Conservation (phyloP, 2,329 filamentous ascomycete species). For the Alternaria sp. region DNA sequence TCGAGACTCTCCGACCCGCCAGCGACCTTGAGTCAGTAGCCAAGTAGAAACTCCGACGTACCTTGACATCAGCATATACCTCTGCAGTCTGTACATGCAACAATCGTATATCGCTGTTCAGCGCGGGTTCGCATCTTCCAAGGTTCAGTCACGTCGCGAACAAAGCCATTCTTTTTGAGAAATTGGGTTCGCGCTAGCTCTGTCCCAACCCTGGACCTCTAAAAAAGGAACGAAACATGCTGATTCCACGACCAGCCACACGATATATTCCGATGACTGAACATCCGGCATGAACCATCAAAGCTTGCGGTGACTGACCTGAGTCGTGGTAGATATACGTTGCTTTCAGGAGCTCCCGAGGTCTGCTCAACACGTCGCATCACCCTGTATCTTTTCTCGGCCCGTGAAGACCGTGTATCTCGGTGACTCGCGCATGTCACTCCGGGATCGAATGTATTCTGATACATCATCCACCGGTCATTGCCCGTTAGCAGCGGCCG, state of each 20-base stretch:
- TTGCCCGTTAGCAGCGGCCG: not conserved
- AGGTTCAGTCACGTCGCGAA: not conserved
- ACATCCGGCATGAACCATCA: not conserved
- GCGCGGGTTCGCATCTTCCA: not conserved
- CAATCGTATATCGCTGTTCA: not conserved
- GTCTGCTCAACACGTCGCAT: not conserved
- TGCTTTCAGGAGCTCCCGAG: not conserved
- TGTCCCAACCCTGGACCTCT: not conserved
- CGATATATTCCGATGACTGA: not conserved
- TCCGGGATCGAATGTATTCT: not conserved
- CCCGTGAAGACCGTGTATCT: not conserved
- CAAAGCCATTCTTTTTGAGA: not conserved
- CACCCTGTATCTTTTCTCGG: conserved; percentile 2
- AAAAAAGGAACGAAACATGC: not conserved
- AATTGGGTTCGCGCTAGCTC: conserved; percentile 8
- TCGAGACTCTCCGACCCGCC: not conserved
- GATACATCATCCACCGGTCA: not conserved
- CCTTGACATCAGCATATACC: not conserved
- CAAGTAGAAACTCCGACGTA: not conserved
- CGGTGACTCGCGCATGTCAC: conserved; percentile 2
- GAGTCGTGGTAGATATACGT: conserved; percentile 1
- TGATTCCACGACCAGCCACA: not conserved
- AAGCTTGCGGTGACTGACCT: not conserved
- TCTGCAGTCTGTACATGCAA: not conserved
- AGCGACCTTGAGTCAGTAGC: not conserved